Percentiles rank a stretch among this genome's conserved stretches.
Evolutionary conservation across 345 rosid species (phyloP).

Genomic region (Hypericum androsaemum): DNA sequence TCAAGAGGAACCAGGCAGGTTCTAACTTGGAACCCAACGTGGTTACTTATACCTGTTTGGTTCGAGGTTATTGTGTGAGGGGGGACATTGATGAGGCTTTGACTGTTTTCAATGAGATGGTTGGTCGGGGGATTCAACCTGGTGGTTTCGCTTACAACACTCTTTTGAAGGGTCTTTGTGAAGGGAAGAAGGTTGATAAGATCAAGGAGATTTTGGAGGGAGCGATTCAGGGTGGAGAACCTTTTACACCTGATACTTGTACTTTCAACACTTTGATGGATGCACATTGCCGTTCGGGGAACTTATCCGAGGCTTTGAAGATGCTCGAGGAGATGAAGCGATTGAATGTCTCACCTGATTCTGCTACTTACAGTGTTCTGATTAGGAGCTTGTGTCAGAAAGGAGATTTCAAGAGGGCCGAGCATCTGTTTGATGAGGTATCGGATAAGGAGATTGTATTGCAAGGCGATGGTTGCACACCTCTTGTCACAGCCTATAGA

Average conservation of each 20-base stretch:
- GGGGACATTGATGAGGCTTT: conserved; percentile 58
- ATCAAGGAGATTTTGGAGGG: conserved; percentile 43
- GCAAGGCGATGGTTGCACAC: conserved; percentile 40
- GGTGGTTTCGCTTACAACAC: conserved; percentile 57
- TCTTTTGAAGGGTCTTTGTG: conserved; percentile 66
- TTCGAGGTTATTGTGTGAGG: conserved; percentile 74
- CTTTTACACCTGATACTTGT: conserved; percentile 62
- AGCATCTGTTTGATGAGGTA: conserved; percentile 51
- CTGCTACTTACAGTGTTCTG: conserved; percentile 69
- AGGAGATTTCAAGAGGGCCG: conserved; percentile 53
- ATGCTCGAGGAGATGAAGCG: conserved; percentile 44
- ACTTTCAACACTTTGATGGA: conserved; percentile 63
- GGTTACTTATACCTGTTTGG: conserved; percentile 67
- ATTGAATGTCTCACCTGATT: conserved; percentile 48
- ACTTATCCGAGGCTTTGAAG: conserved; percentile 45
- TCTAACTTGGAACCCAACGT: conserved; percentile 40
- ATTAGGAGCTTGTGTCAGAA: conserved; percentile 49
- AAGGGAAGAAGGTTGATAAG: conserved; percentile 43
- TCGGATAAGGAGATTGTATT: conserved; percentile 37
- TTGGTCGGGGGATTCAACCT: conserved; percentile 42
- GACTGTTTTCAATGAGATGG: conserved; percentile 43
- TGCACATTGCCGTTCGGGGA: conserved; percentile 52
- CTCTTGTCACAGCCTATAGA: conserved; percentile 72
- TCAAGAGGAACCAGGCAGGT: conserved; percentile 20
- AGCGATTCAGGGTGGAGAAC: conserved; percentile 14